Conservation (phyloP, 495 filamentous ascomycete species). For the Hyaloscypha finlandica region DNA sequence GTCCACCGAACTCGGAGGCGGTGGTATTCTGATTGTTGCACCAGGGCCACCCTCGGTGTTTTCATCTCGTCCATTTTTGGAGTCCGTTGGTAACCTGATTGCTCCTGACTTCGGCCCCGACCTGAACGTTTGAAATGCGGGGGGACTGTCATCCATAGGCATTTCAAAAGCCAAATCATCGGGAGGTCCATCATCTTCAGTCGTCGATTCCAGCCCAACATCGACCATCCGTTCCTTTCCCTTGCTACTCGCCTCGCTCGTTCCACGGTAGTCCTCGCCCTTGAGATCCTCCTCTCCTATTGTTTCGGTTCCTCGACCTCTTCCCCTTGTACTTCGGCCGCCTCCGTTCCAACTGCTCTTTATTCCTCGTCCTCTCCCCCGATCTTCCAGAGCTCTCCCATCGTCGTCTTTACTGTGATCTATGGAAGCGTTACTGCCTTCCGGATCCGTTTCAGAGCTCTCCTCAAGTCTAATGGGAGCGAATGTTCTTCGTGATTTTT, state of each 20-base stretch:
- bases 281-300: conserved; percentile 50
- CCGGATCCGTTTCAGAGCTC: conserved; percentile 77
- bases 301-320: conserved; percentile 34
- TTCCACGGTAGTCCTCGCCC: conserved; percentile 47
- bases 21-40: conserved; percentile 10
- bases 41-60: conserved; percentile 20
- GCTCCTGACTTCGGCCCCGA: conserved; percentile 44
- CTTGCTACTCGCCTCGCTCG: conserved; percentile 49
- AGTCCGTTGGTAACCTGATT: conserved; percentile 27
- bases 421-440: conserved; percentile 56
- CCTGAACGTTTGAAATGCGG: conserved; percentile 83
- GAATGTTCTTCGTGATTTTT: conserved; percentile 85
- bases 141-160: conserved; percentile 68
- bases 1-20: conserved; percentile 29
- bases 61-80: conserved; percentile 19
- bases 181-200: conserved; percentile 59
- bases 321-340: conserved; percentile 40
- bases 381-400: conserved; percentile 42
- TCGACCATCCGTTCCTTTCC: conserved; percentile 78
- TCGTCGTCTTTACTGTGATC: conserved; percentile 49
- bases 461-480: conserved; percentile 76
- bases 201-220: conserved; percentile 73
- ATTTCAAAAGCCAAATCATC: conserved; percentile 59
- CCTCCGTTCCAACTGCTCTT: conserved; percentile 63
- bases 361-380: conserved; percentile 53